Conservation (phyloP, 495 filamentous ascomycete species). For the Parmelia sp. region DNA sequence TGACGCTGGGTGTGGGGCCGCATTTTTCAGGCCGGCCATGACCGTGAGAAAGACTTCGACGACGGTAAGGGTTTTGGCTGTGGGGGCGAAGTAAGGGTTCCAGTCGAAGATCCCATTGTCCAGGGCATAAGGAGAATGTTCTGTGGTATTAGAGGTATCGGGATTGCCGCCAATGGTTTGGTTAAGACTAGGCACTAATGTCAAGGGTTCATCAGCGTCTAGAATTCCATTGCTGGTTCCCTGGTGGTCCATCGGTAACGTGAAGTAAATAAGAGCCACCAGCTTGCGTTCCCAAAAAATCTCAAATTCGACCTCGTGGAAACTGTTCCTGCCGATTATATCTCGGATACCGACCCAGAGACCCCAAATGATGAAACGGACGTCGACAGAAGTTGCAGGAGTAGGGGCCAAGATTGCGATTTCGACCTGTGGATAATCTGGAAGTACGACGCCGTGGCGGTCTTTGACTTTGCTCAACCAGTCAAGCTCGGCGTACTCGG, state of each 20-base stretch:
- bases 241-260: neutral
- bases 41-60: constrained; percentile 3
- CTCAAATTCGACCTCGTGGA: constrained; percentile 1
- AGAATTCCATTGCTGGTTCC: neutral
- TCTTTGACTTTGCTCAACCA: neutral
- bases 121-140: neutral
- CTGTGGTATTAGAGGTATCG: neutral
- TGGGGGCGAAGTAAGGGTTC: neutral
- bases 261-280: constrained; percentile 6
- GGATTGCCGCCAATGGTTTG: neutral
- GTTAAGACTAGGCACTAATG: neutral
- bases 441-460: constrained; percentile 3
- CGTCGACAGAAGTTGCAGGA: neutral
- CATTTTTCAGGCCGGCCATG: neutral
- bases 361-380: constrained; percentile 2
- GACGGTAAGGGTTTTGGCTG: neutral
- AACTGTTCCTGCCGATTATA: neutral
- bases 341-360: neutral
- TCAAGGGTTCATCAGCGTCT: neutral
- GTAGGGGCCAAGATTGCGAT: neutral
- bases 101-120: neutral
- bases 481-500: constrained; percentile 8
- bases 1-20: neutral
- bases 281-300: neutral
- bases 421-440: constrained; percentile 7